Percentiles rank a stretch among this genome's conserved stretches.
phyloP scores from a whole-genome alignment of 192 early-diverging fungal genomes.

The Gryganskiella cystojenkinii region DNA sequence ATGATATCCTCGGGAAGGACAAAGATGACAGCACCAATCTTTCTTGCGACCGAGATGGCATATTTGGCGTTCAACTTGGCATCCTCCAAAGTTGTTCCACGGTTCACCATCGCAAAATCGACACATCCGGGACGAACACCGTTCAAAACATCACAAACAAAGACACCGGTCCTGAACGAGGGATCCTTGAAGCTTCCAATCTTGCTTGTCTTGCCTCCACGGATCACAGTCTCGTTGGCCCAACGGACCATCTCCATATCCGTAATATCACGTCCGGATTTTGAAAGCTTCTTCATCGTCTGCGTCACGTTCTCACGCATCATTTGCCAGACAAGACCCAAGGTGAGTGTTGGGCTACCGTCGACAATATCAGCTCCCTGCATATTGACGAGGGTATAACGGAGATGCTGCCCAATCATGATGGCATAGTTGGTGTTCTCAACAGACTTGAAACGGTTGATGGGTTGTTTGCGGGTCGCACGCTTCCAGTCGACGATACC shows the following conservation, averaged over 20 bases:
- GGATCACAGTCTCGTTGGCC: conserved; percentile 88
- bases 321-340: conserved; percentile 97
- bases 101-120: conserved; percentile 85
- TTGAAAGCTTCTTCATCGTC: conserved; percentile 88
- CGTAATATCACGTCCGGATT: conserved; percentile 85
- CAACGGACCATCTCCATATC: conserved; percentile 94
- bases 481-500: conserved; percentile 94
- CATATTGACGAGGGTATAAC: conserved; percentile 95
- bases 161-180: conserved; percentile 79
- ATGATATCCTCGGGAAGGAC: conserved; percentile 98
- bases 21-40: conserved; percentile 99
- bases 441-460: conserved; percentile 95
- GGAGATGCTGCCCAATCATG: conserved; percentile 83
- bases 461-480: conserved; percentile 80
- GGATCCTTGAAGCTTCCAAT: conserved; percentile 92
- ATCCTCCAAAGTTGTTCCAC: conserved; percentile 81
- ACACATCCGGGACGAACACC: conserved; percentile 93
- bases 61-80: conserved; percentile 94
- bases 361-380: conserved; percentile 96
- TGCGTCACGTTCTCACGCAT: conserved; percentile 98
- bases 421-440: conserved; percentile 98
- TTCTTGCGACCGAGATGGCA: conserved; percentile 98
- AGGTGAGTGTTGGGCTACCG: conserved; percentile 87
- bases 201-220: conserved; percentile 70
- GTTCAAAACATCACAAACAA: conserved; percentile 92